Conservation (phyloP, 306 rosid species). For the Hippophae rhamnoides region DNA sequence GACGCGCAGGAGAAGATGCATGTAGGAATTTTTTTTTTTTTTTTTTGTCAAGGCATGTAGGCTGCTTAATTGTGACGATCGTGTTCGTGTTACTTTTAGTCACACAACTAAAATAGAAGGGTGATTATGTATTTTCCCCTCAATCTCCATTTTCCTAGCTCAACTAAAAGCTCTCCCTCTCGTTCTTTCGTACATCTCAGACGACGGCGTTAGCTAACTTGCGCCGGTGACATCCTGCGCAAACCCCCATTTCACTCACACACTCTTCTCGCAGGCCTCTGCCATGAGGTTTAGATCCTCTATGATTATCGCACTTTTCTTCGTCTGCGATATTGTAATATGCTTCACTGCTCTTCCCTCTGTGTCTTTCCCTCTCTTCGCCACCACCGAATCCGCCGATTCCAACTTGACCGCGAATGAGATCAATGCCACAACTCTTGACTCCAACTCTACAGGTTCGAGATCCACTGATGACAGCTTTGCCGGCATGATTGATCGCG, state of each 20-base stretch:
- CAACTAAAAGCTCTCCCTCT: conserved; percentile 7
- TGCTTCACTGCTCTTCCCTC: conserved; percentile 20
- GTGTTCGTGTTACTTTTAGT: too few relatives aligned
- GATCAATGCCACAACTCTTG: conserved; percentile 37
- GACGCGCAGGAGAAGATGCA: too few relatives aligned
- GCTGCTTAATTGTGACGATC: too few relatives aligned
- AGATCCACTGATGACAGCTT: conserved; percentile 75
- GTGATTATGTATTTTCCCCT: too few relatives aligned
- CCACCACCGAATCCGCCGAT: conserved; percentile 18
- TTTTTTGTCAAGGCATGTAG: too few relatives aligned
- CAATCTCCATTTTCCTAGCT: too few relatives aligned
- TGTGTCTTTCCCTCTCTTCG: conserved; percentile 32
- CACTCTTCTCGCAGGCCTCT: neutral
- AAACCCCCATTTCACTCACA: neutral
- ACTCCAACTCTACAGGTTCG: conserved; percentile 43
- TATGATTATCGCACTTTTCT: conserved; percentile 19
- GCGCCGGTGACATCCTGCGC: conserved; percentile 20
- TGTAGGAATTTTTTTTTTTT: too few relatives aligned
- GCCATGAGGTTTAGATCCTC: conserved; percentile 61
- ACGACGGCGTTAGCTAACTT: conserved; percentile 24
- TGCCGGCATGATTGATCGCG: conserved; percentile 89
- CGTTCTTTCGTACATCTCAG: conserved; percentile 21
- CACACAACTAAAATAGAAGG: too few relatives aligned
- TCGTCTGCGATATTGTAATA: conserved; percentile 32
- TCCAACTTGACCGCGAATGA: conserved; percentile 24